These are phyloP conservation scores for Macrophomina tecta DNA, from an alignment of 2,329 filamentous ascomycete species.

Conservation along the genomic window DNA sequence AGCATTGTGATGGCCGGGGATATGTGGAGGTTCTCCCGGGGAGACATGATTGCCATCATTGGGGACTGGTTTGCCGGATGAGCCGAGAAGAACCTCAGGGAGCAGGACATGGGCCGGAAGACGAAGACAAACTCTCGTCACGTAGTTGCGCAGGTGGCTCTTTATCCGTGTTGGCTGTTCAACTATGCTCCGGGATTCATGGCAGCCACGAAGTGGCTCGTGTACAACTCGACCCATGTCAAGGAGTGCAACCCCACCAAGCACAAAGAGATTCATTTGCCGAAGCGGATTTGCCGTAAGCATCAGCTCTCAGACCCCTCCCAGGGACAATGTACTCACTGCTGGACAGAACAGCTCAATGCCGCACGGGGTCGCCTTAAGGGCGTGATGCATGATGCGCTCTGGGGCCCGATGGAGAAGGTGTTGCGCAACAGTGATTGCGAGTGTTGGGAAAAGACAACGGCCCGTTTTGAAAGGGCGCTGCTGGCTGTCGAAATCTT, in stretches of 20 bases:
- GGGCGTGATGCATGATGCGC: neutral
- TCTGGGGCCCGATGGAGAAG: neutral
- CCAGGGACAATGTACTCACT: neutral
- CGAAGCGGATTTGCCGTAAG: neutral
- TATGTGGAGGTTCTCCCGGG: neutral
- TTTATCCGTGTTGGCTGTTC: constrained; percentile 40
- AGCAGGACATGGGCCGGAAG: neutral
- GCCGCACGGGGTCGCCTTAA: neutral
- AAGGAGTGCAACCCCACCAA: constrained; percentile 36
- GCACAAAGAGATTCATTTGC: neutral
- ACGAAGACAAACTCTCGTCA: too few relatives aligned
- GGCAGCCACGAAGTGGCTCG: constrained; percentile 38
- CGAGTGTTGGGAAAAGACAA: neutral
- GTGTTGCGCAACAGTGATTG: neutral
- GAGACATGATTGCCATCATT: neutral
- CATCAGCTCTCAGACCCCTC: neutral
- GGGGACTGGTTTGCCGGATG: neutral
- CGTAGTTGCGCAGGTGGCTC: constrained; percentile 23
- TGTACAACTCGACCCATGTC: constrained; percentile 40
- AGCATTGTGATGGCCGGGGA: neutral
- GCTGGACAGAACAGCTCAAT: neutral
- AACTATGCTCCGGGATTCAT: constrained; percentile 39
- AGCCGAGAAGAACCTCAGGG: neutral
- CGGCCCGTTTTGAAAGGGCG: neutral
- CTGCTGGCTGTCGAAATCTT: neutral